Base-by-base conservation (phyloP, 2,329 filamentous ascomycete species). In the Cercospora sesami region DNA sequence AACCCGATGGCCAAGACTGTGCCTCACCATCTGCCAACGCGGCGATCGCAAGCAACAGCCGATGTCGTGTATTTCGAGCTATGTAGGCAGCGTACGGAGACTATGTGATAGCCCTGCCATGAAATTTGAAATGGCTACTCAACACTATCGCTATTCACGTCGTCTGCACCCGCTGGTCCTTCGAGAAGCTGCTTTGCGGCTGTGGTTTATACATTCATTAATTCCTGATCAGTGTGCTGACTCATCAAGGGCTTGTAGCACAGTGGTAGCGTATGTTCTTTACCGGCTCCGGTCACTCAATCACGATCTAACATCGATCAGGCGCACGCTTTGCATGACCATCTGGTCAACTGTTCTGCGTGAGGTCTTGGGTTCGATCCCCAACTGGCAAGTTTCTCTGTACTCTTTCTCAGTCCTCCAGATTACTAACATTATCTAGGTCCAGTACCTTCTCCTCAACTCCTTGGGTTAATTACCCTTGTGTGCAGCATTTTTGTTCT, bases 321-420 rank as follows among this genome's bases (percentile, higher is more conserved):
- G 59, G 59, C 61, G 61, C 45, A 51, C 61, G 61, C 61, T 63
- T 64, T 64, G 62, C 62, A 64, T 7, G 61, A 30, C 42, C 9
- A 1, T 3, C 1, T 23, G 26, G 21, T 48, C 61, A 31, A 16
- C 5, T 16, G 28, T 3, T 3, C 1, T 64, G 62, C 62, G 62
- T 57, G 51, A 64, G 62, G 62, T 64, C 62, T 64, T 14, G 62
- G 62, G 62, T 64, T 62, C 62, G 62, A 64, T 59, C 53, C 62
- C 62, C 62, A 14, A 64, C 51, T 64, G 33, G 62, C 51, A 5
- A 5, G 55, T 10, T 2, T 5, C 14, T 55, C 18, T 16, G 42
- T 18, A 0, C 7, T 18, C n/a, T 7, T 48, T 18, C n/a, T 5
- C 18, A 12, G 7, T 12, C 3, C 0, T 21, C 1, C 42, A 48